phyloP scores from a whole-genome alignment of 2,329 filamentous ascomycete species.

The Elsinoe fawcettii region DNA sequence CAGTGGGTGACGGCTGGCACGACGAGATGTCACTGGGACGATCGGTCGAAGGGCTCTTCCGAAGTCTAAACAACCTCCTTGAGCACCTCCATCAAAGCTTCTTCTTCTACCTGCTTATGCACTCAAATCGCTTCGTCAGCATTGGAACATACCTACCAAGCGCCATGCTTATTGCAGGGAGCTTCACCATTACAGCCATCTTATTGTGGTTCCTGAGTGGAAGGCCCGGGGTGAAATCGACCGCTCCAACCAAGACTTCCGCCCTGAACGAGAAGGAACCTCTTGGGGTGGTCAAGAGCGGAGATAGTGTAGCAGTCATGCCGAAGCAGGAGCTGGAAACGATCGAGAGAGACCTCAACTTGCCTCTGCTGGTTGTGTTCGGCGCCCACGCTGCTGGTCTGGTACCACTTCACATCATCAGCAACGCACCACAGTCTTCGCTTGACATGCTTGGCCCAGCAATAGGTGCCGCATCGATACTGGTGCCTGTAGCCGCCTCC shows the following conservation, averaged over 20 bases:
- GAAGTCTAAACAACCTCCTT: slow-evolving; percentile 90
- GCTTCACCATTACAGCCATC: slow-evolving; percentile 93
- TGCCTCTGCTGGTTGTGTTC: slow-evolving; percentile 66
- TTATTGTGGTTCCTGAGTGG: slow-evolving; percentile 90
- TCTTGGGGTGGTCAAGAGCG: slow-evolving; percentile 32
- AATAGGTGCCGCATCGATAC: slow-evolving; percentile 14
- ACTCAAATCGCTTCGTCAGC: slow-evolving; percentile 86
- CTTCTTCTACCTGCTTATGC: slow-evolving; percentile 96
- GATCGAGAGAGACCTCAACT: slow-evolving; percentile 58
- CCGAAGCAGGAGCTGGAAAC: slow-evolving; percentile 33
- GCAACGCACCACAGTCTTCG: slow-evolving; percentile 30
- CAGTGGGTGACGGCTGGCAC: slow-evolving; percentile 86
- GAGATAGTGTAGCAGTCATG: slow-evolving; percentile 31
- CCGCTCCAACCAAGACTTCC: slow-evolving; percentile 30
- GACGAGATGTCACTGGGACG: slow-evolving; percentile 95
- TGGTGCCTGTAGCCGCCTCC: slow-evolving; percentile 27
- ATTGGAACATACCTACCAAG: slow-evolving; percentile 96
- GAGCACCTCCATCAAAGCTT: slow-evolving; percentile 98
- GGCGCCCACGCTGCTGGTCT: slow-evolving; percentile 68
- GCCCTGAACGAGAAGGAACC: slow-evolving; percentile 29
- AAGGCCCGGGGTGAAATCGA: slow-evolving; percentile 23
- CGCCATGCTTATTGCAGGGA: slow-evolving; percentile 92
- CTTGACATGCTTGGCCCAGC: slow-evolving; percentile 9
- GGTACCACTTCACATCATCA: slow-evolving; percentile 80
- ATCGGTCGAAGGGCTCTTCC: slow-evolving; percentile 80